Base-by-base conservation (phyloP, 2,329 filamentous ascomycete species). In the Chalara sp. region DNA sequence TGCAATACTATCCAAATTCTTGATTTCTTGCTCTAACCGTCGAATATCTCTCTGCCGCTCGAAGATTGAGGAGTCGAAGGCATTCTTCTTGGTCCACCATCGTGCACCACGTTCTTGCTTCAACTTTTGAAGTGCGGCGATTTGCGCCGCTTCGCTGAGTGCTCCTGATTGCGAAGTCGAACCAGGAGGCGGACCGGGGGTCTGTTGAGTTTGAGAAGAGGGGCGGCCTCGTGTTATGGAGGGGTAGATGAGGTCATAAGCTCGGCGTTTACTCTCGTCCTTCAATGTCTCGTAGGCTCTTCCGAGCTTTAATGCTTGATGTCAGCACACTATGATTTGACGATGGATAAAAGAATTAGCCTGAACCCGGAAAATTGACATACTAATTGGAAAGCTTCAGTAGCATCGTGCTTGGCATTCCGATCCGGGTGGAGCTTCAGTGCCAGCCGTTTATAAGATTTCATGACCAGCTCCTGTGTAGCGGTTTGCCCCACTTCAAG, bases 201-300 rank as follows among this genome's bases (percentile, higher is more conserved):
- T 48, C 3, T 45, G 44, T 32, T 7, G 5, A 37, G 37, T 43
- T 30, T 33, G 44, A 50, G 47, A 31, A 33, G 47, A 32, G 8
- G 40, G 10, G 6, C 30, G 45, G 28, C n/a, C 6, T n/a, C 33
- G 33, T 21, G n/a, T 49, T 8, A 6, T 30, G 10, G 52, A 59
- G 46, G 68, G 69, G 29, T 64, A 32, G 1, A 32, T 56, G 47
- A 57, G 52, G 44, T 70, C 62, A 57, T 70, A 70, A 6, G 32
- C 48, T 54, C 57, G 58, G 10, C 67, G 67, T 55, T 61, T 56
- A 40, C 5, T 49, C 51, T 58, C 58, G 48, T 68, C 62, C 28
- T 62, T 65, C 44, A 69, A 56, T n/a, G 65, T 69, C 49, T 68
- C 65, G 50, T 69, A 69, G 33, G 68, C 68, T 56, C 37, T 47